Conservation (phyloP, 2,329 filamentous ascomycete species). For the Colletotrichum lupini region DNA sequence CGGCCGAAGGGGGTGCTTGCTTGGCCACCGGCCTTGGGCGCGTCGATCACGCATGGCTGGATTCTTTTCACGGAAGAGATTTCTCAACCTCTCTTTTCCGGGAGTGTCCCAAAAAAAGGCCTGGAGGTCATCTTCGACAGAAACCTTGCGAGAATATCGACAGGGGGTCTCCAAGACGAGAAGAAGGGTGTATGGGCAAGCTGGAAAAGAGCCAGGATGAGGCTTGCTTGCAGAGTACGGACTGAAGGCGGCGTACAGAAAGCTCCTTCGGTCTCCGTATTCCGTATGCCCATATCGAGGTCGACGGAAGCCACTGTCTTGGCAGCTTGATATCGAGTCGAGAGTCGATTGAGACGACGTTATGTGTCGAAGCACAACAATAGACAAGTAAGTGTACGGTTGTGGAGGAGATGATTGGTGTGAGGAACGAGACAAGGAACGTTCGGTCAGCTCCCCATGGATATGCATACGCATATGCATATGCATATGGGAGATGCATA, state of each 20-base stretch:
- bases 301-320: constrained; percentile 31
- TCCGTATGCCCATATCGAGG: constrained; percentile 21
- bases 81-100: not conserved
- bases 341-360: constrained; percentile 24
- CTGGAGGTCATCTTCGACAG: constrained; percentile 25
- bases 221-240: constrained; percentile 20
- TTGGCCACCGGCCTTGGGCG: constrained; percentile 19
- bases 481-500: constrained; percentile 4
- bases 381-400: not conserved
- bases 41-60: constrained; percentile 24
- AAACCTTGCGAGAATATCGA: constrained; percentile 9
- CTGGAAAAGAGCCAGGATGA: not conserved
- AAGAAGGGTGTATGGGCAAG: not conserved
- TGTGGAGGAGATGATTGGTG: constrained; percentile 18
- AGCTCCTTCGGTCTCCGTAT: constrained; percentile 3
- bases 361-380: constrained; percentile 25
- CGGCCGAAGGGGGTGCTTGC: constrained; percentile 5
- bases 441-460: constrained; percentile 1
- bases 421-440: constrained; percentile 11
- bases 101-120: constrained; percentile 7
- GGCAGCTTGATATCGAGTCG: constrained; percentile 16
- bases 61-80: not conserved
- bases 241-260: constrained; percentile 4
- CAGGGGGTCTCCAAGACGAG: constrained; percentile 5
- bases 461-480: not conserved